These are phyloP conservation scores for Termitomyces sp. DNA, from an alignment of 1,284 basidiomycete genomes.

Conservation along the genomic window DNA sequence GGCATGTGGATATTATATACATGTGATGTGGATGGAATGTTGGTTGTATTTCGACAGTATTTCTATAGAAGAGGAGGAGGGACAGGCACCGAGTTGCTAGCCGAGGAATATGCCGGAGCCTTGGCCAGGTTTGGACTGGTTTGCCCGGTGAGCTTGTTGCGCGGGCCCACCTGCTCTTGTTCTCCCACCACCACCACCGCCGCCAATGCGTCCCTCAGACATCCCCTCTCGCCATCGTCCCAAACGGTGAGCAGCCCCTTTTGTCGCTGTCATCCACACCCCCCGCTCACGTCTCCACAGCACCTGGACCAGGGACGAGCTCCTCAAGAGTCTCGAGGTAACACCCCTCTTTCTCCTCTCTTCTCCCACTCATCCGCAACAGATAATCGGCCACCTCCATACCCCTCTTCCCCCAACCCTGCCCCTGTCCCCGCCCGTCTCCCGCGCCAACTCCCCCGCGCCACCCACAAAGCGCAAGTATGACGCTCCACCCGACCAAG, in stretches of 20 bases:
- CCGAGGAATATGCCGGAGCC: slow-evolving; percentile 16
- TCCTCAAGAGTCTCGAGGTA: slow-evolving; percentile 58
- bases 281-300: slow-evolving; percentile 28
- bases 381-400: slow-evolving; percentile 57
- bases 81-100: slow-evolving; percentile 10
- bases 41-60: background rate
- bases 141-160: slow-evolving; percentile 15
- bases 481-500: slow-evolving; percentile 38
- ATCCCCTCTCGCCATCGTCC: slow-evolving; percentile 16
- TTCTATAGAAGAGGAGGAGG: background rate
- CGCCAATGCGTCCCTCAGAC: slow-evolving; percentile 7
- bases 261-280: slow-evolving; percentile 8
- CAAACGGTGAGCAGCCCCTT: slow-evolving; percentile 27
- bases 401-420: slow-evolving; percentile 55
- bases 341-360: slow-evolving; percentile 9
- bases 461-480: slow-evolving; percentile 58
- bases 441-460: slow-evolving; percentile 56
- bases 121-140: slow-evolving; percentile 15
- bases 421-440: slow-evolving; percentile 63
- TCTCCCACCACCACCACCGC: slow-evolving; percentile 33
- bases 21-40: no score
- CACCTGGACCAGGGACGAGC: slow-evolving; percentile 55
- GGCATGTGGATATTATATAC: no score
- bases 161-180: slow-evolving; percentile 20
- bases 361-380: slow-evolving; percentile 18